Conservation (phyloP, 1,284 basidiomycete genomes). For the Schizophyllum amplum region DNA sequence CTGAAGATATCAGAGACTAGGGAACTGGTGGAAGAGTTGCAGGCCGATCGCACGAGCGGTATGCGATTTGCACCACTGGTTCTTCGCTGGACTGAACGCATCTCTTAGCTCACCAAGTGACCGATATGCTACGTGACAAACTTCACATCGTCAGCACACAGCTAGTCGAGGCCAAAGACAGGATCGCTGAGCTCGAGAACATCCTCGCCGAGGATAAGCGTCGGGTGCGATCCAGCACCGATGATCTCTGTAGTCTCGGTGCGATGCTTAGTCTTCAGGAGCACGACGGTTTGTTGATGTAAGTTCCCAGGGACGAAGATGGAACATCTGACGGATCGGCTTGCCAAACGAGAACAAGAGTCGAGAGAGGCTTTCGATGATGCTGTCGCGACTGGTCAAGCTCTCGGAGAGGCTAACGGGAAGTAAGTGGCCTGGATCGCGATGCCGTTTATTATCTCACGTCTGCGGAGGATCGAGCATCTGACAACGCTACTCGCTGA, state of each 20-base stretch:
- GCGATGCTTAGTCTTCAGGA: constrained; percentile 9
- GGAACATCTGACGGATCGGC: too few relatives aligned
- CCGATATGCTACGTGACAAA: constrained; percentile 44
- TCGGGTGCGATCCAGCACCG: constrained; percentile 17
- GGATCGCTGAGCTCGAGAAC: constrained; percentile 32
- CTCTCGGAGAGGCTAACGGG: too few relatives aligned
- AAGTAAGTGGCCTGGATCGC: too few relatives aligned
- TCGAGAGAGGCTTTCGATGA: too few relatives aligned
- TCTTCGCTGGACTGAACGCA: background rate
- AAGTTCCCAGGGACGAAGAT: too few relatives aligned
- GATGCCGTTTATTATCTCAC: too few relatives aligned
- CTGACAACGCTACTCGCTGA: background rate
- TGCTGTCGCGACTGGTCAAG: too few relatives aligned
- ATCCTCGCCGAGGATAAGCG: constrained; percentile 22
- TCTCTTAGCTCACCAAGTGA: constrained; percentile 40
- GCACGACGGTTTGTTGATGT: too few relatives aligned
- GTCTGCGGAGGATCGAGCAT: background rate
- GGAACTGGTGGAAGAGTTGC: constrained; percentile 29
- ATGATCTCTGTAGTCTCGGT: constrained; percentile 22
- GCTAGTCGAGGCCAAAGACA: constrained; percentile 32
- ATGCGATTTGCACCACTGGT: constrained; percentile 8
- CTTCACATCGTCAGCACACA: constrained; percentile 34
- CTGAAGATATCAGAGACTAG: constrained; percentile 20
- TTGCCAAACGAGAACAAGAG: too few relatives aligned
- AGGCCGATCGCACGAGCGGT: constrained; percentile 24